Evolutionary conservation across 768 basidiomycete genomes (phyloP), one percentile per base, ranked within the genome.

Genomic region (Amanita polypyramis): DNA sequence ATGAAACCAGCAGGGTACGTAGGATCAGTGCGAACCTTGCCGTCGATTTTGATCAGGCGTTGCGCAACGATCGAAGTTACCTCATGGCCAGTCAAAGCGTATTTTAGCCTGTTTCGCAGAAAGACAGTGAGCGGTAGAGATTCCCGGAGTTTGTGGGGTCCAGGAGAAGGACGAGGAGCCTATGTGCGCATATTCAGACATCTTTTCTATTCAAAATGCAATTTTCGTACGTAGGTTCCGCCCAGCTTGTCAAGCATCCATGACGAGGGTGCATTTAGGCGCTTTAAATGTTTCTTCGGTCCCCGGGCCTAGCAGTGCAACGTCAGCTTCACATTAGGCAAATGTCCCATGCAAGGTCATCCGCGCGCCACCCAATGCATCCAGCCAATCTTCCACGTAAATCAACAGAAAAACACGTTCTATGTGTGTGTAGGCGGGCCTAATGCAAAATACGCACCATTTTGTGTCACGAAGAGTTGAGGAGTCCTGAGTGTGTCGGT

Each of bases 231-330:
- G 60, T 90, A 95, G 57, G 91, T 92, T 51, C 91, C 91, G 70
- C 87, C 83, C 61, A 99, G 71, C 75, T 99, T 99, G 78, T 98
- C 92, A 55, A 99, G 79, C 94, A 99, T 97, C 96, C 96, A 99
- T 74, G 91, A 86, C 40, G 92, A 95, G 54, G 96, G 96, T 53
- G 96, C 96, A 57, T 84, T 82, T 51, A 98, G 80, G 63, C 95
- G 88, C 80, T 97, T 97, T 75, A 97, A 80, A 66, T 97, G 94
- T 73, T 96, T 96, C 85, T 89, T 96, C 55, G 94, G 94, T 82
- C 94, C 94, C 69, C 94, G 85, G 64, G 80, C 92, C 94, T 96
- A 62, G 38, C 39, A 21, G 45, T 47, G 45, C 35, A 42, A 54
- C 51, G 68, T 53, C 51, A 54, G 53, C 44, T 45, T 48, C 17